phyloP scores from a whole-genome alignment of 1,139 yeast genomes.

The Pichia kudriavzevii region DNA sequence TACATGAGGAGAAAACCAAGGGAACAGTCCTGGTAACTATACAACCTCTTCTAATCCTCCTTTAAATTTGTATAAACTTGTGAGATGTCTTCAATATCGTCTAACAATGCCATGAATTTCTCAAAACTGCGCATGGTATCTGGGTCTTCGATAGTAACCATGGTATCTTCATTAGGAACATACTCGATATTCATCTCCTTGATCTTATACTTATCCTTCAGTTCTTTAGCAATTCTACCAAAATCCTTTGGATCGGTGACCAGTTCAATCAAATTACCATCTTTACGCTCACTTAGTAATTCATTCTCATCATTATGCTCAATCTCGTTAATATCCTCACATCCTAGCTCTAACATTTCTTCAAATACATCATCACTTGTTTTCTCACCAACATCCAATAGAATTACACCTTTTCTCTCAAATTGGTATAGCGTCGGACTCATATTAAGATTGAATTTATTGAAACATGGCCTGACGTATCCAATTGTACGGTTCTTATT shows the following conservation, averaged over 20 bases:
- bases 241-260: slow-evolving; percentile 59
- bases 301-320: slow-evolving; percentile 22
- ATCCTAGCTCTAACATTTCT: slow-evolving; percentile 68
- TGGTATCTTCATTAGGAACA: slow-evolving; percentile 55
- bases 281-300: slow-evolving; percentile 7
- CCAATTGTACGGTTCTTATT: slow-evolving; percentile 80
- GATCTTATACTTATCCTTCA: slow-evolving; percentile 54
- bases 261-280: slow-evolving; percentile 28
- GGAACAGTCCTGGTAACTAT: too few relatives aligned
- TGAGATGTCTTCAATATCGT: slow-evolving; percentile 73
- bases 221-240: slow-evolving; percentile 49
- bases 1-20: background rate
- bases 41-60: slow-evolving; percentile 24
- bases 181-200: slow-evolving; percentile 67
- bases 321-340: slow-evolving; percentile 63
- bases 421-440: slow-evolving; percentile 77
- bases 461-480: slow-evolving; percentile 66
- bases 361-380: slow-evolving; percentile 45
- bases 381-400: slow-evolving; percentile 34
- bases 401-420: slow-evolving; percentile 65
- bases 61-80: slow-evolving; percentile 58
- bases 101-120: slow-evolving; percentile 55
- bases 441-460: slow-evolving; percentile 56
- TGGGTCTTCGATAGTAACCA: slow-evolving; percentile 47
- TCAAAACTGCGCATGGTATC: slow-evolving; percentile 45